phyloP scores from a whole-genome alignment of 2,329 filamentous ascomycete genomes.

The Sphaerostilbella broomeana region DNA sequence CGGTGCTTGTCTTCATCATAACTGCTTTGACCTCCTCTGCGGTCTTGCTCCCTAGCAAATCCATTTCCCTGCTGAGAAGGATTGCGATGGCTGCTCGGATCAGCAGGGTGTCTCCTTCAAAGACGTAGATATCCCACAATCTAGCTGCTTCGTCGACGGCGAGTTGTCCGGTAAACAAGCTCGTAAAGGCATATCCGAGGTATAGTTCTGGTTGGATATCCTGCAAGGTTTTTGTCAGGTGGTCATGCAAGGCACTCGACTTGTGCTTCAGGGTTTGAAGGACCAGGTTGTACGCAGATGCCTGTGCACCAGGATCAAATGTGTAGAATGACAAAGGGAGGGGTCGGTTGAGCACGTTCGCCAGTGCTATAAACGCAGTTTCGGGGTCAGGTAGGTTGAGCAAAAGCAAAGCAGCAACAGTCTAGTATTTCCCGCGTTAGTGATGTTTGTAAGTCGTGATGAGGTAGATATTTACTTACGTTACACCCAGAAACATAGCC shows the following conservation, averaged over 20 bases:
- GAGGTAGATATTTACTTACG: conserved; percentile 41
- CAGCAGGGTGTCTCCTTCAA: conserved; percentile 69
- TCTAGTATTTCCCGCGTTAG: conserved; percentile 36
- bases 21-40: conserved; percentile 38
- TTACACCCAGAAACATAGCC: conserved; percentile 71
- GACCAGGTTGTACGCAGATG: conserved; percentile 62
- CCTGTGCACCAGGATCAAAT: conserved; percentile 60
- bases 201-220: conserved; percentile 45
- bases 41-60: conserved; percentile 41
- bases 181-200: conserved; percentile 54
- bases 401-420: conserved; percentile 65
- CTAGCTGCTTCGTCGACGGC: conserved; percentile 64
- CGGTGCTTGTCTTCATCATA: conserved; percentile 25
- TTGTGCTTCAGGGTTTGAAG: conserved; percentile 61
- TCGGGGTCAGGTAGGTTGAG: conserved; percentile 61
- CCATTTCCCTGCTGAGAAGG: conserved; percentile 48
- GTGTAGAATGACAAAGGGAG: conserved; percentile 70
- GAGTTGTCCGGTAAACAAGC: conserved; percentile 57
- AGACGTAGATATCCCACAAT: conserved; percentile 76
- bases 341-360: conserved; percentile 71
- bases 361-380: conserved; percentile 62
- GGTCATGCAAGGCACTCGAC: conserved; percentile 54
- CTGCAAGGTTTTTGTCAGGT: conserved; percentile 49
- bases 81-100: conserved; percentile 66
- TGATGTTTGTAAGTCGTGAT: conserved; percentile 7